Base-by-base conservation (phyloP, 176 grass and related monocot genomes). In the Thinopyrum elongatum region DNA sequence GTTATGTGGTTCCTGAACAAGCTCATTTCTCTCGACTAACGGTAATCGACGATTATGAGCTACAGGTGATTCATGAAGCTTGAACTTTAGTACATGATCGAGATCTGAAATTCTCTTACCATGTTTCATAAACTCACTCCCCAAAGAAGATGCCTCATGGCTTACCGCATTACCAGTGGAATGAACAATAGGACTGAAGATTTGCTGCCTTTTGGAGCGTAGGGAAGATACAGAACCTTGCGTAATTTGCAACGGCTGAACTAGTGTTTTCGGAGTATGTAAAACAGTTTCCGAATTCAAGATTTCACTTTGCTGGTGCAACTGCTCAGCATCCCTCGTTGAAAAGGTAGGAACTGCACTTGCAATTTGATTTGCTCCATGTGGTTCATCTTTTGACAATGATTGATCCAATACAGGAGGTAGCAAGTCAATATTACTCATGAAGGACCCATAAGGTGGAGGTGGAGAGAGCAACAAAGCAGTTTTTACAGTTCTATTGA, bases 21-120 rank as follows among this genome's bases (percentile, higher is more conserved):
- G 17, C 23, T 76, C 77, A 86, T 74, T 87, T 81, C 83, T 94
- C 25, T 88, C 58, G 13, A 41, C 36, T 26, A 72, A 31, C 30
- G 64, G 68, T 66, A 72, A 46, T 38, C 5, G 51, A 10, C 29
- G 23, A 82, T 83, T 82, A 67, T 35, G 65, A 78, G 29, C 28
- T 35, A 35, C 74, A 87, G 84, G 78, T 36, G 85, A 90, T 80
- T 87, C 87, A 76, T 68, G 51, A 84, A 51, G 67, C 44, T 33
- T 87, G 26, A 73, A 70, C 38, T 85, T 89, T 44, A 83, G 86
- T 35, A 83, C 47, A 65, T 13, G 65, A 76, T 86, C 76, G 30
- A 95, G 89, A 75, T 80, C 81, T 83, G 86, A 90, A 82, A 94
- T 92, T 84, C 68, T 88, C 51, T 95, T 79, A 39, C 14, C 79